These are phyloP conservation scores for Kwoniella europaea DNA, from an alignment of 768 basidiomycete species.

Conservation along the genomic window DNA sequence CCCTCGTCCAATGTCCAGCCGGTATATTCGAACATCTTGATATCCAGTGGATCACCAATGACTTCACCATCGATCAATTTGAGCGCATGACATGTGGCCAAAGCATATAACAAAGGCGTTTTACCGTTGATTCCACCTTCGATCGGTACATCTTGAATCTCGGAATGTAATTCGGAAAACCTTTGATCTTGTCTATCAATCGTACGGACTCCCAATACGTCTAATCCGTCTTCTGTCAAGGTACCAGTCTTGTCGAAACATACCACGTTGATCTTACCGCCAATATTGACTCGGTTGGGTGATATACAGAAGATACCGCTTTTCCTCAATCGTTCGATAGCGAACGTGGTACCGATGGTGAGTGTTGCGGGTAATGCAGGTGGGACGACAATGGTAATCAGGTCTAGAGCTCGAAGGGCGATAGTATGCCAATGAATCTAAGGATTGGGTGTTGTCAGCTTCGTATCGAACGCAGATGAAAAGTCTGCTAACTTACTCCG, in stretches of 20 bases:
- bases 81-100: constrained; percentile 94
- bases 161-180: constrained; percentile 87
- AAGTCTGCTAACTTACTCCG: constrained; percentile 65
- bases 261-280: constrained; percentile 93
- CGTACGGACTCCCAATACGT: constrained; percentile 90
- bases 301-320: constrained; percentile 93
- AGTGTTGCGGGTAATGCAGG: constrained; percentile 96
- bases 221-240: constrained; percentile 94
- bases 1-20: constrained; percentile 96
- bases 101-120: constrained; percentile 84
- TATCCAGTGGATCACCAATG: constrained; percentile 95
- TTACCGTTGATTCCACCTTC: constrained; percentile 67
- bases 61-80: constrained; percentile 83
- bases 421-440: constrained; percentile 91
- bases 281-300: constrained; percentile 91
- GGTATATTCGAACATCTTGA: constrained; percentile 98
- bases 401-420: constrained; percentile 84
- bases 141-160: constrained; percentile 80
- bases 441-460: constrained; percentile 6
- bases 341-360: constrained; percentile 95
- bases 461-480: not conserved
- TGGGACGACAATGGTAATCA: constrained; percentile 96
- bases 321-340: constrained; percentile 83
- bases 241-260: constrained; percentile 99
- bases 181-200: constrained; percentile 73